Evolutionary conservation across 495 filamentous ascomycete species (phyloP), one percentile per base, ranked within the genome.

Genomic region (Stereocaulon alpinum): DNA sequence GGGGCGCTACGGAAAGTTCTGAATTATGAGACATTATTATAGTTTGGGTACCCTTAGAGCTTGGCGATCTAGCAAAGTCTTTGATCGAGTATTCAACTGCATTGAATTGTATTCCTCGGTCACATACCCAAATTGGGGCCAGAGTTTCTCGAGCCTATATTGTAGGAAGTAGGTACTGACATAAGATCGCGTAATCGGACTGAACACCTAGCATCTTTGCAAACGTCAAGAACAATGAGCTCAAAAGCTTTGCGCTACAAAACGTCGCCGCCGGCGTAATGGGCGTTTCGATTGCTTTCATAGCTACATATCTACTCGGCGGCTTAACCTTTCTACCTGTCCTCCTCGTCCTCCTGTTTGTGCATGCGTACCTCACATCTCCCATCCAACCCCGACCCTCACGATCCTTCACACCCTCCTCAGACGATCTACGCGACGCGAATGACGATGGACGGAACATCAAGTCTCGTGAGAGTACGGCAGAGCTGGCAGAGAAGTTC

Each of bases 251-350:
- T 29, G 37, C 27, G 40, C 40, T 20, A 51, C 17, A 27, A 41
- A 51, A 37, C 42, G 57, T 22, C 40, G 48, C 48, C 48, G 37
- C 30, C 48, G 37, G 40, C 55, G 57, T 60, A 69, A 89, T 86
- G 84, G 85, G 84, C 79, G 76, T 77, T 63, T 79, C 89, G 77
- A 76, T 79, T 61, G 74, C 73, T 61, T 84, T 94, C 66, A 73
- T 93, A 61, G 67, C 86, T 64, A 76, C 85, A 66, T 97, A 96
- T 77, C 63, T 95, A 61, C 71, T 96, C 62, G 94, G 94, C 70
- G 94, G 92, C 67, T 71, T 97, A 65, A 95, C 91, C 29, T 91
- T 98, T 63, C 66, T 96, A 57, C 94, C 93, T 43, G 73, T 95
- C 5, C 49, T 92, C 61, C 60, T 92, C 49, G 70, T 70, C n/a